Evolutionary conservation across 192 early-diverging fungal genomes (phyloP).

Genomic region (Podila horticola): DNA sequence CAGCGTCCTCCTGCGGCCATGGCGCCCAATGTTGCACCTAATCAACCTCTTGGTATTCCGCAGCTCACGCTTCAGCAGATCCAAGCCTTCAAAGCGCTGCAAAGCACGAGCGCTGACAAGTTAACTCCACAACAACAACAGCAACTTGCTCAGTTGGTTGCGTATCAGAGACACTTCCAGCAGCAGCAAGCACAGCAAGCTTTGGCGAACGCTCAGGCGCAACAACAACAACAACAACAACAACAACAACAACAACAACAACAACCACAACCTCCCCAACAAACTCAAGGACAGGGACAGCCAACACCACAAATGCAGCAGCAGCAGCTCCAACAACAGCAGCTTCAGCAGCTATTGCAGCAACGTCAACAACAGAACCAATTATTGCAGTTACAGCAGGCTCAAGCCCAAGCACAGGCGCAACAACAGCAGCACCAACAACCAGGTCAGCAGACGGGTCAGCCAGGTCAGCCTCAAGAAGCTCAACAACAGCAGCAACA

Average conservation of each 20-base stretch:
- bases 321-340: conserved; percentile 12
- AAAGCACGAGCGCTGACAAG: neutral
- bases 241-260: conserved; percentile 6
- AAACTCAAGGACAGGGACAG: conserved; percentile 3
- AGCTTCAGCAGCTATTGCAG: conserved; percentile 17
- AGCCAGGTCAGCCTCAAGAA: neutral
- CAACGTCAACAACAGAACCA: conserved; percentile 10
- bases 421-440: conserved; percentile 21
- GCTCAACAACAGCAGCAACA: neutral
- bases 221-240: neutral
- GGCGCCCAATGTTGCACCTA: neutral
- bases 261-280: conserved; percentile 15
- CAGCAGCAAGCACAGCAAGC: conserved; percentile 4
- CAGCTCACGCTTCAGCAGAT: conserved; percentile 11
- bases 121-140: conserved; percentile 31
- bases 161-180: neutral
- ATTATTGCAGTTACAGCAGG: neutral
- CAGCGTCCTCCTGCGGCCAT: neutral
- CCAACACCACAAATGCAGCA: conserved; percentile 19
- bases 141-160: conserved; percentile 2
- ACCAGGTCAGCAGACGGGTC: neutral
- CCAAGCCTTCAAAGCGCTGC: conserved; percentile 14
- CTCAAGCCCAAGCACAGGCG: conserved; percentile 10
- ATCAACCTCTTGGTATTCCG: neutral
- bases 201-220: neutral